Base-by-base conservation (phyloP, 2,329 filamentous ascomycete genomes). In the Myriosclerotinia scirpicola region DNA sequence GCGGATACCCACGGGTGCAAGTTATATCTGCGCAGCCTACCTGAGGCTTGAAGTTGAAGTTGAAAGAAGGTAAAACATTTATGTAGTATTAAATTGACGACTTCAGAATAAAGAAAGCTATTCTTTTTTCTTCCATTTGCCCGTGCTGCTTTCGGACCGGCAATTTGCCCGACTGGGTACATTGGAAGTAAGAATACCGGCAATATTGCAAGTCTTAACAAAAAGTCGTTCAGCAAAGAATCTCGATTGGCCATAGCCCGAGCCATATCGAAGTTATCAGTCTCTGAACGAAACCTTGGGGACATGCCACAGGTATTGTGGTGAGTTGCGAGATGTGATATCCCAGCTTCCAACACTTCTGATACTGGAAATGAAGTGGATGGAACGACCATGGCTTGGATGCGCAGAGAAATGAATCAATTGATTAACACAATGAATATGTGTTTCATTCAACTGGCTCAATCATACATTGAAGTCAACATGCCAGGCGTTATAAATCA, bases 131-230 rank as follows among this genome's bases (percentile, higher is more conserved):
- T 65, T 65, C 64, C 55, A 65, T 17, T 53, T 59, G 8, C 64
- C 64, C 1, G 34, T 7, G 15, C 36, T n/a, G 7, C 42, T 54
- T 30, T 50, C 2, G 65, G 59, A 0, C 81, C 81, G 1, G 75
- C 81, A 50, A 84, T 78, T 73, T 84, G 83, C 0, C 81, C 82
- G 0, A 84, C 79, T 1, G 82, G 79, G 40, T 81, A 76, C 20
- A 80, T 72, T 5, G 77, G 77, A 1, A 76, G 26, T 73, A 0
- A 78, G 77, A 4, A 84, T 75, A 30, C 77, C 77, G 0, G 76
- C 75, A 40, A 72, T 71, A 0, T 73, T 70, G 0, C 79, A 79
- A 4, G 78, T 77, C 3, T 67, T 40, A 44, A 82, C 79, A 0
- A 84, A 74, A 17, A 84, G 76, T 2, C 80, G 71, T 2, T 73